Conservation (phyloP, 2,329 filamentous ascomycete genomes). For the Aspergillus sp. region DNA sequence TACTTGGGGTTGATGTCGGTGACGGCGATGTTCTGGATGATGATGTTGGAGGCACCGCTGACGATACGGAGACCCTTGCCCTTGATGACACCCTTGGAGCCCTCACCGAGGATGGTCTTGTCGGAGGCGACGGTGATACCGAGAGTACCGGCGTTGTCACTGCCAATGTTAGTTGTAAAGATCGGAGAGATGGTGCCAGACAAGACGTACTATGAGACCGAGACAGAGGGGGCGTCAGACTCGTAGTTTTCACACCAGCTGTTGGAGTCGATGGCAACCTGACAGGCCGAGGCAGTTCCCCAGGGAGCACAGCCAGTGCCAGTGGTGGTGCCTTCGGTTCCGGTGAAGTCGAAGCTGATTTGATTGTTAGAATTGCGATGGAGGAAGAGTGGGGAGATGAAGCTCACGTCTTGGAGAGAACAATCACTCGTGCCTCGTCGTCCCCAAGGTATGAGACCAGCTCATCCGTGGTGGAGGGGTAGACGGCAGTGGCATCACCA, state of each 20-base stretch:
- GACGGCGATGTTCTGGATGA: conserved; percentile 56
- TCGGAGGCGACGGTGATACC: conserved; percentile 53
- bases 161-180: no score
- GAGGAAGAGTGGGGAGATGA: not conserved
- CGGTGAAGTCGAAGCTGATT: conserved; percentile 9
- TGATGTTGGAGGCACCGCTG: conserved; percentile 50
- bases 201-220: conserved; percentile 25
- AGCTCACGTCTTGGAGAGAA: conserved; percentile 24
- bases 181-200: no score
- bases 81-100: conserved; percentile 51
- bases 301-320: conserved; percentile 56
- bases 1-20: conserved; percentile 54
- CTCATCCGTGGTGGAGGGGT: conserved; percentile 51
- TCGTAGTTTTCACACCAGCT: conserved; percentile 58
- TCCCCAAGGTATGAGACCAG: conserved; percentile 57
- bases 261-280: conserved; percentile 58
- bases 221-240: conserved; percentile 45
- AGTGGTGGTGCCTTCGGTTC: conserved; percentile 35
- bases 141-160: conserved; percentile 48
- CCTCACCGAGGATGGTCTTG: conserved; percentile 55
- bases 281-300: conserved; percentile 50
- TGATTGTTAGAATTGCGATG: not conserved
- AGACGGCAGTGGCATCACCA: conserved; percentile 50
- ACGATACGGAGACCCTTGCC: conserved; percentile 53
- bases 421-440: conserved; percentile 50